Evolutionary conservation across 2,329 filamentous ascomycete genomes (phyloP), one percentile per base, ranked within the genome.

Genomic region (Colletotrichum sp.): DNA sequence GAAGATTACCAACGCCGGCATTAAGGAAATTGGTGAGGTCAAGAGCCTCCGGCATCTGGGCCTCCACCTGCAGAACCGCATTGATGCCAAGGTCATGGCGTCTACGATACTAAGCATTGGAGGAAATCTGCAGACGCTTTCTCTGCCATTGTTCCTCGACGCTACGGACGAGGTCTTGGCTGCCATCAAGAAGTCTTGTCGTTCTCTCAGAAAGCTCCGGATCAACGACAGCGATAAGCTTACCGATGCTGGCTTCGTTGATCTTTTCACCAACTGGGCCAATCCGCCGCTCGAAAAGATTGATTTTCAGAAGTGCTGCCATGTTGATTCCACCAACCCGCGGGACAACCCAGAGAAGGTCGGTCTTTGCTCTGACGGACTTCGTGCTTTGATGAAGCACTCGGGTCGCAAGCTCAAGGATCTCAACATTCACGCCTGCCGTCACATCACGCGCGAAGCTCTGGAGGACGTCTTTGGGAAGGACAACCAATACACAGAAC

Each of bases 311-410:
- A 93, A 93, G 77, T 96, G 93, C 76, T 94, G 96, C 21, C 92
- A 95, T 80, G 83, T 98, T 39, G 95, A 98, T 82, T 92, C 95
- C 75, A 86, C 88, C 65, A 90, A 91, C 30, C 94, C 95, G 0
- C 90, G 93, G 26, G 91, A 92, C 6, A 93, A 93, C 63, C 89
- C 91, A 0, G 86, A 92, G 72, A 88, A 90, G 28, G 86, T 96
- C 60, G 96, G 96, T 3, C 89, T 98, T 36, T 95, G 94, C 69
- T 94, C 92, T 1, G 85, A 90, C 8, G 96, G 94, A 0, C 96
- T 99, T 86, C 87, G 90, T 78, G 95, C 95, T 0, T 85, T 98
- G 59, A 98, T 98, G 95, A 86, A 87, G 1, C 96, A 98, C 82
- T 98, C 96, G 0, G 95, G 95, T 6, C 82, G 85, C 2, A 88